Base-by-base conservation (phyloP, 371 early-diverging fungal species). In the Apophysomyces sp. region DNA sequence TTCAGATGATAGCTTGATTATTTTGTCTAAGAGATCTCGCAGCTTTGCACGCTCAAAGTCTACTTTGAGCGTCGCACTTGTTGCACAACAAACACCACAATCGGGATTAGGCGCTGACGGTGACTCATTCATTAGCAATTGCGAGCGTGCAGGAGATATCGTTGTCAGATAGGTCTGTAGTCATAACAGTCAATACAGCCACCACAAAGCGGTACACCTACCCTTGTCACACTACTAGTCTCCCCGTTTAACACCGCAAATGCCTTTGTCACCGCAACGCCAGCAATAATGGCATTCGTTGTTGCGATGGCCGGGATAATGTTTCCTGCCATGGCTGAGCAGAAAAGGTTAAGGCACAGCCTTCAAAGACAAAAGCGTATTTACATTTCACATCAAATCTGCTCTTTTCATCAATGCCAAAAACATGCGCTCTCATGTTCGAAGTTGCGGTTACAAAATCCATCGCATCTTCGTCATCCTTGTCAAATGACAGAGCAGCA, bases 281-380 rank as follows among this genome's bases (percentile, higher is more conserved):
- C 99, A 21, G 99, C 96, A 64, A 99, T 89, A 34, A 99, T 92
- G 4, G 99, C 99, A 65, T 99, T 99, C 5, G 99, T 99, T 0
- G 99, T 99, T 21, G 99, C 99, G 63, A 99, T 98, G n/a, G 99
- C 99, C 1, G 99, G 99, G 54, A 99, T 99, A 60, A 99, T 99
- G 71, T 97, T 97, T 37, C 88, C 86, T 52, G 99, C 99, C 93
- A 99, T 98, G 40, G 98, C 97, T 90, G 24, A 13, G 27, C 44
- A 21, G 29, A 41, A 40, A 28, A 31, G 18, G 28, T 24, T 56
- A 16, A 57, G 3, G 21, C n/a, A n/a, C n/a, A n/a, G n/a, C n/a
- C n/a, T n/a, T 18, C 13, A 52, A 39, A 30, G 30, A 12, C 2
- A 28, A 15, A 9, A 12, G 4, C 4, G 15, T 26, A 56, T 72